Evolutionary conservation across 2,329 filamentous ascomycete species (phyloP), one percentile per base, ranked within the genome.

Genomic region (Nigrospora oryzae): DNA sequence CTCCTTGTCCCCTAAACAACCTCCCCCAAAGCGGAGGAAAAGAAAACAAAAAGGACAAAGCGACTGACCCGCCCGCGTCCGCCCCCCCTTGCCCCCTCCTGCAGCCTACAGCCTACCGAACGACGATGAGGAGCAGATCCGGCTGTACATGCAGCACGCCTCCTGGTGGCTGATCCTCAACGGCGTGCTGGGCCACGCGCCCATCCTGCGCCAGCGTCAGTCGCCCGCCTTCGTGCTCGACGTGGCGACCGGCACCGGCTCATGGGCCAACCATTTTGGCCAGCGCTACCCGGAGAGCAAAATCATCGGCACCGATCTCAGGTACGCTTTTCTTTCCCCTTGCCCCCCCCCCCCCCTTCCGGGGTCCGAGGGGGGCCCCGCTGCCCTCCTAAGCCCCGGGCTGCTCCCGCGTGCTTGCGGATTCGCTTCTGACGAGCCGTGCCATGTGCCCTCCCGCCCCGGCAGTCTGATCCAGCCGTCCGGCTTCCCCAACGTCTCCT

Each of bases 111-210:
- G 31, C n/a, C 19, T 44, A 5, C 42, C 42, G 11, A 44, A 44
- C 17, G 42, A 44, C 28, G 35, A 19, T 3, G 36, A 44, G 11
- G 42, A 44, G 36, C 42, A 44, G 36, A 32, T 28, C 16, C 34
- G 42, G 3, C 42, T 44, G 11, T 34, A 44, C 36, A 37, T 44
- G 35, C 42, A 44, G 19, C 42, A 44, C 16, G 32, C 35, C 5
- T 17, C 17, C 4, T 38, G 36, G 36, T 13, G 15, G 36, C 14
- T 38, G 36, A 28, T 28, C 14, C 17, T 38, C 3, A 17, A 12
- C 36, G 19, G 19, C n/a, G 15, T 17, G 14, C 36, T 38, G 15
- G 36, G 36, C 36, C 14, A 6, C 14, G 36, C 36, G 7, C 36
- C 36, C 13, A 28, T 38, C 36, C 15, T 14, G 13, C 14, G 17